phyloP scores from a whole-genome alignment of 305 asterid species.

The Plantago rigida region DNA sequence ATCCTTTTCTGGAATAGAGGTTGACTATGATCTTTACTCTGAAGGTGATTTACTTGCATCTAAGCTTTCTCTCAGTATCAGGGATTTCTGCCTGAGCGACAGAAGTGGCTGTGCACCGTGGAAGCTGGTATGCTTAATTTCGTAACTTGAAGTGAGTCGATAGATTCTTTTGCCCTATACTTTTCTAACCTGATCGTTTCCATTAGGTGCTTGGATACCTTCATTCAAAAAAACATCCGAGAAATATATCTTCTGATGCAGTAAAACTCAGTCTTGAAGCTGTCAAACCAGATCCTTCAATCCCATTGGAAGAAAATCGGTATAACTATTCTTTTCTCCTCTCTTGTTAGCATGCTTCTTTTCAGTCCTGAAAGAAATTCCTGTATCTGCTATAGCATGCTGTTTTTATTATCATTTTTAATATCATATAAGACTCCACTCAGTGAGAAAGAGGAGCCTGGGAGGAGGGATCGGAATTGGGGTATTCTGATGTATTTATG shows the following conservation, averaged over 20 bases:
- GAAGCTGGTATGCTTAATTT: constrained; percentile 63
- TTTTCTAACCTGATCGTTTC: not conserved
- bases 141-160: constrained; percentile 7
- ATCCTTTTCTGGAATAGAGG: constrained; percentile 53
- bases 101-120: constrained; percentile 76
- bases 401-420: not conserved
- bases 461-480: constrained; percentile 8
- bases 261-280: constrained; percentile 74
- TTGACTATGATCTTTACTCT: constrained; percentile 59
- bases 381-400: constrained; percentile 20
- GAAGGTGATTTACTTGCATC: constrained; percentile 68
- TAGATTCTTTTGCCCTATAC: not conserved
- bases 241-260: constrained; percentile 66
- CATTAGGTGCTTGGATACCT: constrained; percentile 73
- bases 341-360: constrained; percentile 15
- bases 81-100: constrained; percentile 60
- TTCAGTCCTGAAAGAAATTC: not conserved
- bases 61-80: constrained; percentile 48
- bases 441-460: constrained; percentile 4
- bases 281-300: constrained; percentile 83
- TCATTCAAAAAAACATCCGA: constrained; percentile 68
- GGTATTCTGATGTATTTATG: too few species aligned
- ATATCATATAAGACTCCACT: constrained; percentile 13
- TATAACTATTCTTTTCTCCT: constrained; percentile 28
- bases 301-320: constrained; percentile 88